Evolutionary conservation across 2,329 filamentous ascomycete genomes (phyloP).

Genomic region (Microcyclosporella mali): DNA sequence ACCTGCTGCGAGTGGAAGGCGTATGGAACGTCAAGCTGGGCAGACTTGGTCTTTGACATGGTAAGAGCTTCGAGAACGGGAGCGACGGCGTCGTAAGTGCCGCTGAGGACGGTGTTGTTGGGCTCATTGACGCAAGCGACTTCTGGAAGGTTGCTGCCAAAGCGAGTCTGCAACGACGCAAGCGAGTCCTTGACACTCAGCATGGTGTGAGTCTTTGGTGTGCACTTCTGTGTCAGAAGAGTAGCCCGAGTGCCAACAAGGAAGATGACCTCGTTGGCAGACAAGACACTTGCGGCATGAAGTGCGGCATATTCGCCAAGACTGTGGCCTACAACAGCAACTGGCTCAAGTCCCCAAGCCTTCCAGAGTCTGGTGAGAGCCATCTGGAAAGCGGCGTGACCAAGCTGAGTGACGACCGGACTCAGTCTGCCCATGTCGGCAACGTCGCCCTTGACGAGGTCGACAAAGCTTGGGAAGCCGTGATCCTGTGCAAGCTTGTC

Average conservation of each 20-base stretch:
- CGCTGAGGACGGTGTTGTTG: slow-evolving; percentile 22
- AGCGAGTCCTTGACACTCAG: slow-evolving; percentile 2
- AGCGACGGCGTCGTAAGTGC: no score
- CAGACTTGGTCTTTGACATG: no score
- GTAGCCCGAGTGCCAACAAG: slow-evolving; percentile 33
- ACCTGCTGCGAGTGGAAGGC: slow-evolving; percentile 32
- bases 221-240: slow-evolving; percentile 26
- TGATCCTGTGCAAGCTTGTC: slow-evolving; percentile 26
- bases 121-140: slow-evolving; percentile 27
- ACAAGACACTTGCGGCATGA: slow-evolving; percentile 32
- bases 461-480: slow-evolving; percentile 31
- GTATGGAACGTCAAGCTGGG: slow-evolving; percentile 24
- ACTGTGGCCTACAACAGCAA: slow-evolving; percentile 28
- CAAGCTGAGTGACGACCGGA: slow-evolving; percentile 35
- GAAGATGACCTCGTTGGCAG: slow-evolving; percentile 30
- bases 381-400: slow-evolving; percentile 37
- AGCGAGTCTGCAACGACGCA: background rate
- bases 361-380: slow-evolving; percentile 29
- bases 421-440: no score
- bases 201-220: slow-evolving; percentile 26
- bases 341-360: slow-evolving; percentile 27
- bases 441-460: slow-evolving; percentile 16
- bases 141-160: background rate
- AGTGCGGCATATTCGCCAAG: slow-evolving; percentile 39
- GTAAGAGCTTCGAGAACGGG: no score